Base-by-base conservation (phyloP, 1,284 basidiomycete species). In the Cryptococcus sp. region DNA sequence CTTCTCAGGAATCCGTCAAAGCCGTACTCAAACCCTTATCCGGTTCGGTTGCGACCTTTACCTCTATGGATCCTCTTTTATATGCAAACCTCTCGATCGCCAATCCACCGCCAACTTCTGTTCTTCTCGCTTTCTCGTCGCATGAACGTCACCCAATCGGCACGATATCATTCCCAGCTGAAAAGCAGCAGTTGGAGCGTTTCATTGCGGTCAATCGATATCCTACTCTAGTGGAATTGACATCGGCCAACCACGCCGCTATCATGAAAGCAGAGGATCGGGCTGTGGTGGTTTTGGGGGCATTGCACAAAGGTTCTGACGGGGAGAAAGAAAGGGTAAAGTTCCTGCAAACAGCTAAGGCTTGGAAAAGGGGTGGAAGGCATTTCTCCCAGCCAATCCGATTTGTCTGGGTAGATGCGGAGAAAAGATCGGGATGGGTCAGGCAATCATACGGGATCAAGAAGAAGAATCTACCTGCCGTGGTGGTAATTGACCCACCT, bases 381-480 rank as follows among this genome's bases (percentile, higher is more conserved):
- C 55, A 54, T 34, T 71, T 71, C 45, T 77, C 73, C 7, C 79
- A 83, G 48, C 83, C 86, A 13, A 86, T 94, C 0, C 82, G 91
- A 52, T 95, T 93, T 74, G 82, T 86, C 6, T 89, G 86, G 84
- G 91, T 94, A 82, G 88, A 95, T 67, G 82, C 79, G 0, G 84
- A 84, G 31, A 82, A 81, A 70, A 94, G 91, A 90, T 80, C 76
- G 15, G 85, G 82, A 53, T 95, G 90, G 90, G 78, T 94, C 75
- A 90, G 88, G 80, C 85, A 84, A 62, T 90, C 90, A 83, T 95
- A 94, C 73, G 85, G 86, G n/a, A 73, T 79, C 58, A 69, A 65
- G 46, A 69, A 64, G 30, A 75, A 42, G 46, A 79, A 81, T 11
- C 78, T 83, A 52, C 83, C 86, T 0, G 73, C 74, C 4, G 80